phyloP scores from a whole-genome alignment of 331 rosid species.

The Rosa hybrid region DNA sequence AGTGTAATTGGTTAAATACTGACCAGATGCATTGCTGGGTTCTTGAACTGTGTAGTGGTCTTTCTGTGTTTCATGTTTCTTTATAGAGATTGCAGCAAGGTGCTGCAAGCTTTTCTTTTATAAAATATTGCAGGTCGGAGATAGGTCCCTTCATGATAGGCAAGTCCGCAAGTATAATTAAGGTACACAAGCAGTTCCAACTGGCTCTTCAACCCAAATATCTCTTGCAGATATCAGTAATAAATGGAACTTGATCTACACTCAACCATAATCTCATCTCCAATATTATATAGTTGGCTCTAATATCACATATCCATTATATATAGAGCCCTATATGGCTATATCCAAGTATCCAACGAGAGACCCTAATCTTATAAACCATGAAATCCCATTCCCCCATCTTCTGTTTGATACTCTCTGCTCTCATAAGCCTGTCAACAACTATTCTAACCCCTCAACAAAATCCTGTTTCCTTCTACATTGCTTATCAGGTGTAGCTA shows the following conservation, averaged over 20 bases:
- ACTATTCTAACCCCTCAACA: background rate
- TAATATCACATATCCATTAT: background rate
- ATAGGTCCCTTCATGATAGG: slow-evolving; percentile 58
- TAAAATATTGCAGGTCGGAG: slow-evolving; percentile 75
- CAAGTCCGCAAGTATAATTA: slow-evolving; percentile 2
- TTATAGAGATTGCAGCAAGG: slow-evolving; percentile 4
- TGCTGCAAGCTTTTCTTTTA: slow-evolving; percentile 5
- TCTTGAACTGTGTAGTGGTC: slow-evolving; percentile 2
- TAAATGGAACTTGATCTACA: background rate
- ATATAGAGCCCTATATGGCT: background rate
- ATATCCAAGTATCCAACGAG: background rate
- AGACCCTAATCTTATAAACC: background rate
- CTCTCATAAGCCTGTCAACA: background rate
- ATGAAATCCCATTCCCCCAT: slow-evolving; percentile 1
- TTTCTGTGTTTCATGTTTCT: slow-evolving; percentile 13
- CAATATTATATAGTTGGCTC: background rate
- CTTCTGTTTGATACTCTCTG: slow-evolving; percentile 1
- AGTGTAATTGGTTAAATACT: background rate
- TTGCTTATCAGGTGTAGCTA: slow-evolving; percentile 6
- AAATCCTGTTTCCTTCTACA: background rate
- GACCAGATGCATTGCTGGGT: slow-evolving; percentile 7
- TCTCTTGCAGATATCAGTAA: background rate
- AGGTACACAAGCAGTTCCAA: slow-evolving; percentile 42
- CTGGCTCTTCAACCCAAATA: background rate
- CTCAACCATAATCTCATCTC: background rate